Evolutionary conservation across 768 basidiomycete genomes (phyloP).

Genomic region (Lentinula sp.): DNA sequence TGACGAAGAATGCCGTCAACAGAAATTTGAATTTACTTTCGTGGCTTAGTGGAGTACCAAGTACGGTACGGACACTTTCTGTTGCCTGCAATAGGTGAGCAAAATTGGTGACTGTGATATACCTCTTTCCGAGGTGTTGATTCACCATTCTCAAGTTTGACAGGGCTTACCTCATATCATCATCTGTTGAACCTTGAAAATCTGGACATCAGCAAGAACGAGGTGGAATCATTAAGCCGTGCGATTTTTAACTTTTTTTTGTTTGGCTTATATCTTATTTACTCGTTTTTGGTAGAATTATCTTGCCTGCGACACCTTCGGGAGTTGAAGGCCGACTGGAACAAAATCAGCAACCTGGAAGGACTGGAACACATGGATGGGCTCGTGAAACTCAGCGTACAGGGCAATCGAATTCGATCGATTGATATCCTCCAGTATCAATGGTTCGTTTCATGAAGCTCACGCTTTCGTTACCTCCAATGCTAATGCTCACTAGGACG

Average conservation of each 20-base stretch:
- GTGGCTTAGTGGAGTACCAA: slow-evolving; percentile 78
- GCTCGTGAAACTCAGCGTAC: slow-evolving; percentile 78
- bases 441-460: slow-evolving; percentile 49
- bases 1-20: slow-evolving; percentile 8
- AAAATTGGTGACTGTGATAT: not conserved
- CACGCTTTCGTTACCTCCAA: not conserved
- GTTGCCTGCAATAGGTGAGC: slow-evolving; percentile 69
- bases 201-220: slow-evolving; percentile 87
- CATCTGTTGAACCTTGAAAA: slow-evolving; percentile 83
- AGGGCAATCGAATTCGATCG: slow-evolving; percentile 61
- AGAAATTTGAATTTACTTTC: slow-evolving; percentile 71
- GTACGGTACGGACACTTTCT: slow-evolving; percentile 68
- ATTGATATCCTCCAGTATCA: slow-evolving; percentile 56
- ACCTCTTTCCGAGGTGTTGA: slow-evolving; percentile 4
- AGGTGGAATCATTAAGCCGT: slow-evolving; percentile 85
- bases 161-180: slow-evolving; percentile 80
- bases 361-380: slow-evolving; percentile 77
- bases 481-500: slow-evolving; percentile 23
- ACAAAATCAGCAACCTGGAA: slow-evolving; percentile 65
- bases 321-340: slow-evolving; percentile 87
- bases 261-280: not conserved
- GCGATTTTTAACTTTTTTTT: slow-evolving; percentile 27
- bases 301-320: slow-evolving; percentile 78
- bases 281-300: slow-evolving; percentile 49
- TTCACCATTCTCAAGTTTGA: slow-evolving; percentile 47